Percentiles rank a stretch among this genome's conserved stretches.
phyloP scores from a whole-genome alignment of 2,329 filamentous ascomycete genomes.

The Leptographium procerum region DNA sequence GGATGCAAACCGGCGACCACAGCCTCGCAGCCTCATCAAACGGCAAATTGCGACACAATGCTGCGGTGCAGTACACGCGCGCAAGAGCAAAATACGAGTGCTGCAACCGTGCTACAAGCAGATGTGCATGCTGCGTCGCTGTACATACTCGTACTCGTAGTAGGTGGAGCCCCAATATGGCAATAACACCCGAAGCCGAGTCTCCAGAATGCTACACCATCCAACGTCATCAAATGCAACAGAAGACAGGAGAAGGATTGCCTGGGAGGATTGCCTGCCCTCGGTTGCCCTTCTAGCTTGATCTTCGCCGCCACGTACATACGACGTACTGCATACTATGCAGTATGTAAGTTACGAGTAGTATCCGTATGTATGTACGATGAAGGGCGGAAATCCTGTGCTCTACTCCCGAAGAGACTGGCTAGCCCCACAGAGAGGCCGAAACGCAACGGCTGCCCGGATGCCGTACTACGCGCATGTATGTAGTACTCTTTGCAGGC shows the following conservation, averaged over 20 bases:
- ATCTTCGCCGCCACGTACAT: not conserved
- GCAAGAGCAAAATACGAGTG: not conserved
- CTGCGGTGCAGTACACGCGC: not conserved
- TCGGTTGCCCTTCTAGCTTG: not conserved
- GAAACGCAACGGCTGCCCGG: not conserved
- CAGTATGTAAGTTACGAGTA: too few species aligned
- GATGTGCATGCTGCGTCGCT: too few species aligned
- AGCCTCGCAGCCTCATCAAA: slow-evolving; percentile 6
- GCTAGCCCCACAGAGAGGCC: not conserved
- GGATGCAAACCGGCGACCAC: not conserved
- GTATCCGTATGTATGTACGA: too few species aligned
- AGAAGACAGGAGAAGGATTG: not conserved
- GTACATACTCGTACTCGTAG: not conserved
- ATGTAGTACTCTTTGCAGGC: not conserved
- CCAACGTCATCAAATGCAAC: not conserved
- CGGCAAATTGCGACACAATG: slow-evolving; percentile 1
- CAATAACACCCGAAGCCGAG: not conserved
- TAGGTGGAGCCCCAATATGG: not conserved
- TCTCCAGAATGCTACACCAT: not conserved
- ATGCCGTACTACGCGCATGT: too few species aligned
- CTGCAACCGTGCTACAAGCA: not conserved
- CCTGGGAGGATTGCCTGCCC: not conserved
- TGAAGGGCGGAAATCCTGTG: not conserved
- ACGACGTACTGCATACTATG: too few species aligned
- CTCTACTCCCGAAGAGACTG: not conserved